A percentile compares a stretch with the other conserved stretches of the same genome.
These are phyloP conservation scores for Massarina eburnea DNA, from an alignment of 2,329 filamentous ascomycete species.

Conservation along the genomic window DNA sequence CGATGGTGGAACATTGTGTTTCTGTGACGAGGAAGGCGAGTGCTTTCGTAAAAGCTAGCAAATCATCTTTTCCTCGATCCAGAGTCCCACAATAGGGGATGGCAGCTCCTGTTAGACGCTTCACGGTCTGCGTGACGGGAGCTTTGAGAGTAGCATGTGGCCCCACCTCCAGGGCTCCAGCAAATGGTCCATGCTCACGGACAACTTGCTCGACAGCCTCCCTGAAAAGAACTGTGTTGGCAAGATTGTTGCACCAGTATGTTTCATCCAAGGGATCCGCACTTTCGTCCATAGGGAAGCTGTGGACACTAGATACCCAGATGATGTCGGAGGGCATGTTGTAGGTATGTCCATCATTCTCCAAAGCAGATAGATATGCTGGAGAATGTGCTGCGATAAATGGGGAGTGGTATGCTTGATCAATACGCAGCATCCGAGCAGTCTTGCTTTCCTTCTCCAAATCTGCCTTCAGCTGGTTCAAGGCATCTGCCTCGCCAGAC, in stretches of 20 bases:
- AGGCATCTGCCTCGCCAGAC: constrained; percentile 17
- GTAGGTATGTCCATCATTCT: too few species aligned
- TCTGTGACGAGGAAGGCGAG: constrained; percentile 16
- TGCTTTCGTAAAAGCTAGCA: constrained; percentile 18
- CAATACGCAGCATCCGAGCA: constrained; percentile 17
- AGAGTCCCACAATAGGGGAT: constrained; percentile 20
- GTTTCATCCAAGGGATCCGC: too few species aligned
- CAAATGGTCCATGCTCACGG: constrained; percentile 23
- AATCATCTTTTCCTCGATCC: constrained; percentile 23
- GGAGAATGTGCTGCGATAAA: too few species aligned
- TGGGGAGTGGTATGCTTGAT: constrained; percentile 33
- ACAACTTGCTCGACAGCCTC: constrained; percentile 41
- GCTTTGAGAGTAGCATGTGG: constrained; percentile 50
- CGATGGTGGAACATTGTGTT: constrained; percentile 12
- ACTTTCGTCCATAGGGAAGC: too few species aligned
- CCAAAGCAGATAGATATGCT: too few species aligned
- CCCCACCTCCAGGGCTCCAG: constrained; percentile 49
- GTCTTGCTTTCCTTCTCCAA: constrained; percentile 24
- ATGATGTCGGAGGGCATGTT: constrained; percentile 9
- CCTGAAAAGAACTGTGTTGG: constrained; percentile 47
- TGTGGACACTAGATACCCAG: constrained; percentile 10
- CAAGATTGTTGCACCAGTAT: constrained; percentile 54
- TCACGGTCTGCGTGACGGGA: constrained; percentile 41
- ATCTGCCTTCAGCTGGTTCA: constrained; percentile 3
- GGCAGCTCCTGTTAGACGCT: background rate